Percentiles rank a stretch among this genome's conserved stretches.
phyloP scores from a whole-genome alignment of 106 monocot species.

The Platanthera guangdongensis region DNA sequence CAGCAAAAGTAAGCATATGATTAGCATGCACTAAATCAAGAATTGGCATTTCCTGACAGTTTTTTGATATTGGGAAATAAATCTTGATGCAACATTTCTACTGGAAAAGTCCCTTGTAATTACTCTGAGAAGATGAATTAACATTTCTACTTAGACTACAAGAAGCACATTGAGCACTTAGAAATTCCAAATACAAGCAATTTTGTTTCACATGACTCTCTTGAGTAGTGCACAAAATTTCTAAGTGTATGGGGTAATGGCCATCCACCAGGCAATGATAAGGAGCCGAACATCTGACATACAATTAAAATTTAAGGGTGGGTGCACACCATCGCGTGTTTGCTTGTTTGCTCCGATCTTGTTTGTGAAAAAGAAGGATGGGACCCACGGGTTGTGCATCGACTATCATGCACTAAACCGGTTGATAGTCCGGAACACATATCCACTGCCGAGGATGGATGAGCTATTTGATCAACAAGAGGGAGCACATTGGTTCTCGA shows the following conservation, averaged over 20 bases:
- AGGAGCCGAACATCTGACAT: too few relatives aligned
- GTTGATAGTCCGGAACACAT: too few relatives aligned
- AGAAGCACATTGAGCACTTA: conserved; percentile 61
- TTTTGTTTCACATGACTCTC: conserved; percentile 52
- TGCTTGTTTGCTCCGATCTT: too few relatives aligned
- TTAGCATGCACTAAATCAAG: conserved; percentile 31
- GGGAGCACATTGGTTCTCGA: too few relatives aligned
- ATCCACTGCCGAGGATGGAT: too few relatives aligned
- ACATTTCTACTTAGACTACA: conserved; percentile 11
- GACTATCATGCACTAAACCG: too few relatives aligned
- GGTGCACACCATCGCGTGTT: too few relatives aligned
- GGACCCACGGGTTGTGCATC: too few relatives aligned
- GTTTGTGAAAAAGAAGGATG: too few relatives aligned
- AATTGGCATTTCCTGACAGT: neutral
- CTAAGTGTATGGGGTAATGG: conserved; percentile 41
- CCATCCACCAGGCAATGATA: conserved; percentile 71
- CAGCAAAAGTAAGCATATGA: conserved; percentile 69
- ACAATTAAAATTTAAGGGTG: too few relatives aligned
- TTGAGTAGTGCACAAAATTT: conserved; percentile 51
- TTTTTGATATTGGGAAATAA: conserved; percentile 26
- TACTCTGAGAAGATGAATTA: conserved; percentile 3
- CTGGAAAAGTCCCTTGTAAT: conserved; percentile 15
- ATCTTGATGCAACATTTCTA: conserved; percentile 16
- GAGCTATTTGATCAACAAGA: too few relatives aligned
- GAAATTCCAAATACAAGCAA: conserved; percentile 55